These are phyloP conservation scores for Mycena belliarum DNA, from an alignment of 768 basidiomycete genomes.

Conservation along the genomic window DNA sequence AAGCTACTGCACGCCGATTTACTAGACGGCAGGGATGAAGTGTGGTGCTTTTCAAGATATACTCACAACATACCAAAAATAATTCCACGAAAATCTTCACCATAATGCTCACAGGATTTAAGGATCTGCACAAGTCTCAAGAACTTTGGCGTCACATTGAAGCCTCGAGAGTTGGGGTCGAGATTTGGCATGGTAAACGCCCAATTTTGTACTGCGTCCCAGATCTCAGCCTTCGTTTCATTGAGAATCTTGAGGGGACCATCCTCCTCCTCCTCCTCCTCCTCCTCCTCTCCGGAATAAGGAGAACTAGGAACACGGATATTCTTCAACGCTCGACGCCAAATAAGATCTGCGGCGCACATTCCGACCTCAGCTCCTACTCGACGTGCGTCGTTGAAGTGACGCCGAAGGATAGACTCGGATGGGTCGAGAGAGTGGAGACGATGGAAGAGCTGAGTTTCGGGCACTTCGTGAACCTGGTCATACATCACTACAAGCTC, in stretches of 20 bases:
- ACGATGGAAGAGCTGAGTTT: slow-evolving; percentile 13
- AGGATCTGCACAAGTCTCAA: slow-evolving; percentile 59
- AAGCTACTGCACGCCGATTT: slow-evolving; percentile 51
- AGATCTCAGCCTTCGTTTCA: slow-evolving; percentile 30
- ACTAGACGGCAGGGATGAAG: slow-evolving; percentile 39
- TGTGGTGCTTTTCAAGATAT: not conserved
- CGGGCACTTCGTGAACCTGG: not conserved
- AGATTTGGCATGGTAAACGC: slow-evolving; percentile 64
- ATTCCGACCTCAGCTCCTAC: slow-evolving; percentile 58
- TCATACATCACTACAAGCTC: slow-evolving; percentile 11
- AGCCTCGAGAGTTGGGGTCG: slow-evolving; percentile 53
- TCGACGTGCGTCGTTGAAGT: slow-evolving; percentile 49
- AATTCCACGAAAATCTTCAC: slow-evolving; percentile 64
- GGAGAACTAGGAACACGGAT: slow-evolving; percentile 33
- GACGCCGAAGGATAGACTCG: slow-evolving; percentile 37
- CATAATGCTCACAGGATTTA: slow-evolving; percentile 51
- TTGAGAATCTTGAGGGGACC: slow-evolving; percentile 25
- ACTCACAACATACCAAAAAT: slow-evolving; percentile 52
- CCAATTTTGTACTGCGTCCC: slow-evolving; percentile 57
- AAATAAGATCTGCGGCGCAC: slow-evolving; percentile 71
- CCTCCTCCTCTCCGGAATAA: slow-evolving; percentile 35
- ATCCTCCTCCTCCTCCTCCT: slow-evolving; percentile 35
- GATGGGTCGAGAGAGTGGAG: slow-evolving; percentile 36
- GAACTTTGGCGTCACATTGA: slow-evolving; percentile 74
- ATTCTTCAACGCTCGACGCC: slow-evolving; percentile 55